Evolutionary conservation across 2,329 filamentous ascomycete species (phyloP), one percentile per base, ranked within the genome.

Genomic region (Paracoccidioides lutzii): DNA sequence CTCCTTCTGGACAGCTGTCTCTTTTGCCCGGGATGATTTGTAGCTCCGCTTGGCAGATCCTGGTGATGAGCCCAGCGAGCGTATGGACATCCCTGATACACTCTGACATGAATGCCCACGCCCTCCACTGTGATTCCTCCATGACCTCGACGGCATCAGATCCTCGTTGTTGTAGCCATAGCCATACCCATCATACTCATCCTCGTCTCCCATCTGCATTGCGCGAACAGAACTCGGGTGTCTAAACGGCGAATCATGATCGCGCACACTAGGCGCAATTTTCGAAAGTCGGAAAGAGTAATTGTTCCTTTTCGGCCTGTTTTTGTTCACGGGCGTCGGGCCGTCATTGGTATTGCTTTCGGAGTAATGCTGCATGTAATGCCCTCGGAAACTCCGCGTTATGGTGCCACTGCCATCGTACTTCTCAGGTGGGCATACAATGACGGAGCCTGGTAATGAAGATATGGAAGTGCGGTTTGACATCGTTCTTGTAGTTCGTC

Each of bases 201-300:
- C 35, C 49, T 68, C 66, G 42, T 66, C 65, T 37, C 59, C 59
- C 64, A 68, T 66, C 57, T 68, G 66, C 52, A 68, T 59, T 15
- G 72, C 72, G 38, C 67, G 62, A 4, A 75, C 72, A 0, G 73
- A 75, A 62, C 72, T 75, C 1, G 72, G 70, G 57, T 75, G 71
- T 40, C 73, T 68, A 57, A 76, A 76, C 0, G 67, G 68, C 0
- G 66, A 66, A 55, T 69, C 65, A 7, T 67, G 67, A 48, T 68
- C 66, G 37, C 68, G 63, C 28, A 70, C 60, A 1, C 64, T 65
- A 5, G 65, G 63, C 32, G 64, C 59, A 22, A 59, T 57, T 33
- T 58, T 64, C 53, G 60, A 57, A 40, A 54, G 60, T 52, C 59
- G 61, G 7, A 62, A 40, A 57, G 59, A 30, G 28, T 50, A 32